Evolutionary conservation across 768 basidiomycete species (phyloP).

Genomic region (Mycena albidolilacea): DNA sequence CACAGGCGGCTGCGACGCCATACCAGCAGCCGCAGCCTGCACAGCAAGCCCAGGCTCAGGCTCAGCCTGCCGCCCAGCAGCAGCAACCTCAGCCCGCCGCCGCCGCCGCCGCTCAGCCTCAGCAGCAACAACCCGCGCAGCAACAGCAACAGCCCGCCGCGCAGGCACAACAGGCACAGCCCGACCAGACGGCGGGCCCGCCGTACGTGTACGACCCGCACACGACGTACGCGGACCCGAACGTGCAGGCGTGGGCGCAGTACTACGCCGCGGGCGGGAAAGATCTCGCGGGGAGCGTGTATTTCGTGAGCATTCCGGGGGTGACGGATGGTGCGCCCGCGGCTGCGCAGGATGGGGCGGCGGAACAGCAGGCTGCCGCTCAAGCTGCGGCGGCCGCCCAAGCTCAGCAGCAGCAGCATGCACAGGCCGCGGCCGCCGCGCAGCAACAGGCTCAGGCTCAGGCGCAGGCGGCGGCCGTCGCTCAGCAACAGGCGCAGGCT

Average conservation of each 20-base stretch:
- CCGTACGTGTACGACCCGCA: slow-evolving; percentile 76
- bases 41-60: slow-evolving; percentile 13
- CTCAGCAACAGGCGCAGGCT: slow-evolving; percentile 37
- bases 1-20: neutral
- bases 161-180: slow-evolving; percentile 35
- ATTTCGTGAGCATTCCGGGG: slow-evolving; percentile 85
- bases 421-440: slow-evolving; percentile 20
- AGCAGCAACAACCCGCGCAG: slow-evolving; percentile 35
- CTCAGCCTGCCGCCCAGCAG: slow-evolving; percentile 37
- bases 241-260: slow-evolving; percentile 89
- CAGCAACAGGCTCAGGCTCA: slow-evolving; percentile 27
- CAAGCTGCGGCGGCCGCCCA: slow-evolving; percentile 19
- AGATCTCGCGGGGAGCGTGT: slow-evolving; percentile 82
- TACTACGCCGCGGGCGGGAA: slow-evolving; percentile 88
- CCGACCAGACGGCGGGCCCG: slow-evolving; percentile 50
- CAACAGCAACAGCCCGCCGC: neutral
- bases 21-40: neutral
- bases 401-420: slow-evolving; percentile 21
- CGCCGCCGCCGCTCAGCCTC: slow-evolving; percentile 4
- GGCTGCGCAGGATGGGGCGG: slow-evolving; percentile 23
- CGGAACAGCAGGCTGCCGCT: slow-evolving; percentile 41
- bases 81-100: slow-evolving; percentile 41
- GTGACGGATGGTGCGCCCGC: slow-evolving; percentile 62
- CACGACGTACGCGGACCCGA: slow-evolving; percentile 80
- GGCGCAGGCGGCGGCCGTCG: slow-evolving; percentile 23